Conservation (phyloP, 2,329 filamentous ascomycete genomes). For the Diaporthe ampelina region DNA sequence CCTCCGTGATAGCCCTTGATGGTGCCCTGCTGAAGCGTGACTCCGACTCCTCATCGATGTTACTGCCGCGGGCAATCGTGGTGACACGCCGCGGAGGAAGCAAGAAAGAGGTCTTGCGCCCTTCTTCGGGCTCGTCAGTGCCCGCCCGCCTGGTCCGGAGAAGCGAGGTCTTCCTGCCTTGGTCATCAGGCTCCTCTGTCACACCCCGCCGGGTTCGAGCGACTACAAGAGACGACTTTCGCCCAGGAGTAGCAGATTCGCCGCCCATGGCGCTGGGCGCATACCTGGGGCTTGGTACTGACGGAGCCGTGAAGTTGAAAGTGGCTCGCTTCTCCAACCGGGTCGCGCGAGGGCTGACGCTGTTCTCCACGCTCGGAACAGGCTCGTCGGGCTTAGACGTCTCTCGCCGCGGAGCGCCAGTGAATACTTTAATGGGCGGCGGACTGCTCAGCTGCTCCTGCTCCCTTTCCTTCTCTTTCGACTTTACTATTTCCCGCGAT, state of each 20-base stretch:
- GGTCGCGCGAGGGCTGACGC: conserved; percentile 62
- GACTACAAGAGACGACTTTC: conserved; percentile 67
- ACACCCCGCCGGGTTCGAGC: conserved; percentile 60
- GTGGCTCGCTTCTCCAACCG: conserved; percentile 68
- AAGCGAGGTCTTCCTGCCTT: conserved; percentile 60
- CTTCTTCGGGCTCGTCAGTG: conserved; percentile 65
- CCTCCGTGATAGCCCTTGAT: conserved; percentile 71
- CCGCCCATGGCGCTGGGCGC: conserved; percentile 51
- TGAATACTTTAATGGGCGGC: conserved; percentile 59
- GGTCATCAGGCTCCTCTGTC: conserved; percentile 64
- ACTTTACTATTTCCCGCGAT: conserved; percentile 42
- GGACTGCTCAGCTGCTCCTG: conserved; percentile 57
- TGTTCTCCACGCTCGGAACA: conserved; percentile 51
- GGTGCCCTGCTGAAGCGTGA: conserved; percentile 67
- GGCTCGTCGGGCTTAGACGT: conserved; percentile 58
- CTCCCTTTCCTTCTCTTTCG: conserved; percentile 30
- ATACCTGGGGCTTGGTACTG: conserved; percentile 61
- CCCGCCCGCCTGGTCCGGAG: conserved; percentile 60
- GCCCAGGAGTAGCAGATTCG: conserved; percentile 49
- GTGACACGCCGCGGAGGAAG: conserved; percentile 62
- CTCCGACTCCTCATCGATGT: conserved; percentile 65
- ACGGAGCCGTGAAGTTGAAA: conserved; percentile 51
- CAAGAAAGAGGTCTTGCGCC: conserved; percentile 59
- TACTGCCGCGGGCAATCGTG: conserved; percentile 41
- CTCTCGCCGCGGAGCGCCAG: conserved; percentile 53